Percentiles rank a stretch among this genome's conserved stretches.
Evolutionary conservation across 768 basidiomycete genomes (phyloP).

Genomic region (Lyophyllum shimeji): DNA sequence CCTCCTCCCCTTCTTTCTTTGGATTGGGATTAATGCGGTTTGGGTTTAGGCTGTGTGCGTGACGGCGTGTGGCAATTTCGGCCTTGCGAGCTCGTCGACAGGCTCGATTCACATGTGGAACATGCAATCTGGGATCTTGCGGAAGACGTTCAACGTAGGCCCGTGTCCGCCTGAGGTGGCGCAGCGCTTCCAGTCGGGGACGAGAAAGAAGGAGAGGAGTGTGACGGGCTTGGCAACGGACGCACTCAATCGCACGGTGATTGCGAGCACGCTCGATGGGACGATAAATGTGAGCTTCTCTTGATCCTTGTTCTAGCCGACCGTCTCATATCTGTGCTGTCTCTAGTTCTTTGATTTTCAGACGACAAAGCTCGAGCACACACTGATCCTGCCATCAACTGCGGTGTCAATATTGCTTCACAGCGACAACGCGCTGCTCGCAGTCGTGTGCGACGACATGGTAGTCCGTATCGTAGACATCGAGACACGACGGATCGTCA

Average conservation of each 20-base stretch:
- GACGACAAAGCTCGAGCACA: slow-evolving; percentile 69
- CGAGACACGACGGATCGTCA: slow-evolving; percentile 83
- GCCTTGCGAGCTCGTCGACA: slow-evolving; percentile 78
- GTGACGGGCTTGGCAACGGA: slow-evolving; percentile 87
- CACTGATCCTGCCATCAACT: slow-evolving; percentile 65
- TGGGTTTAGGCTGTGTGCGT: slow-evolving; percentile 72
- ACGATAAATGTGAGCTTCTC: slow-evolving; percentile 71
- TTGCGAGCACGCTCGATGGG: slow-evolving; percentile 88
- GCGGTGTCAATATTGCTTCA: slow-evolving; percentile 75
- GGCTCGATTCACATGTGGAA: slow-evolving; percentile 92
- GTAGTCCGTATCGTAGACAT: slow-evolving; percentile 86
- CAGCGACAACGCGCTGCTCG: slow-evolving; percentile 82
- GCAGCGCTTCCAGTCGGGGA: slow-evolving; percentile 38
- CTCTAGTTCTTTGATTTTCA: slow-evolving; percentile 96
- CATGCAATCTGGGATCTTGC: slow-evolving; percentile 89
- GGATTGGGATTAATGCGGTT: neutral
- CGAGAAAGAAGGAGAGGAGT: slow-evolving; percentile 47
- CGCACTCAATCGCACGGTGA: slow-evolving; percentile 74
- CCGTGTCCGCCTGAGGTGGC: slow-evolving; percentile 55
- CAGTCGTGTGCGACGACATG: slow-evolving; percentile 83
- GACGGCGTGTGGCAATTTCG: slow-evolving; percentile 95
- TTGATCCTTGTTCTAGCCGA: slow-evolving; percentile 2
- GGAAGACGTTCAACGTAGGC: slow-evolving; percentile 75
- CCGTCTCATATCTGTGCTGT: neutral
- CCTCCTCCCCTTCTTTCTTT: neutral